A percentile compares a stretch with the other conserved stretches of the same genome.
Evolutionary conservation across 192 early-diverging fungal genomes (phyloP).

Genomic region (Paraglomus occultum): DNA sequence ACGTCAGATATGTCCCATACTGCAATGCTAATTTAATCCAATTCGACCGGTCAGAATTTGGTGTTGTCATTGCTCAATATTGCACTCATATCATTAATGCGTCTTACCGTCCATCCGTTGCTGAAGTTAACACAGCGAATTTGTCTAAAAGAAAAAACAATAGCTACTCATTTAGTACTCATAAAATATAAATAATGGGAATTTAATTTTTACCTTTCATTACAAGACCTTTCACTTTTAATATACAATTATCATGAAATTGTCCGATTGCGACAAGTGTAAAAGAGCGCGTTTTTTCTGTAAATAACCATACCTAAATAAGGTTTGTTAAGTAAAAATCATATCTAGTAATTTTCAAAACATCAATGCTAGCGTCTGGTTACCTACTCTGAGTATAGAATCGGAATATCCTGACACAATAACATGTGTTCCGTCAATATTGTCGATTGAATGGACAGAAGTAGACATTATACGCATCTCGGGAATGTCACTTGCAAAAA

Average conservation of each 20-base stretch:
- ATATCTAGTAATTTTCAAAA: neutral
- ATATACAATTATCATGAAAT: conserved; percentile 64
- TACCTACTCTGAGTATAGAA: conserved; percentile 50
- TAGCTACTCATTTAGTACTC: neutral
- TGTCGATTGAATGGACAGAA: conserved; percentile 40
- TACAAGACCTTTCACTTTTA: conserved; percentile 50
- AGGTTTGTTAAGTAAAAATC: neutral
- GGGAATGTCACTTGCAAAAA: conserved; percentile 47
- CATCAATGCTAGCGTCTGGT: neutral
- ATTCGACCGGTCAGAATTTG: conserved; percentile 9
- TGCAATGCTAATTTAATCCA: conserved; percentile 37
- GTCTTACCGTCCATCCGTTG: conserved; percentile 48
- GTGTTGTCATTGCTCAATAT: conserved; percentile 1
- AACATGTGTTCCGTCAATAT: conserved; percentile 40
- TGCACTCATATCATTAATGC: neutral
- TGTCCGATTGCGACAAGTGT: conserved; percentile 44
- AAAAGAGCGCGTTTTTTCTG: conserved; percentile 49
- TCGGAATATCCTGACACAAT: conserved; percentile 77
- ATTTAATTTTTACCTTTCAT: conserved; percentile 29
- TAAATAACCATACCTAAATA: conserved; percentile 57
- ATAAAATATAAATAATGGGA: neutral
- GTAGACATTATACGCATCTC: conserved; percentile 82
- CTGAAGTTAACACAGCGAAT: conserved; percentile 52
- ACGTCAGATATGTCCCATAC: conserved; percentile 47
- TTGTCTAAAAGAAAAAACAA: conserved; percentile 29